A percentile compares a stretch with the other conserved stretches of the same genome.
Evolutionary conservation across 2,329 filamentous ascomycete genomes (phyloP).

Genomic region (Bipolaris oryzae): DNA sequence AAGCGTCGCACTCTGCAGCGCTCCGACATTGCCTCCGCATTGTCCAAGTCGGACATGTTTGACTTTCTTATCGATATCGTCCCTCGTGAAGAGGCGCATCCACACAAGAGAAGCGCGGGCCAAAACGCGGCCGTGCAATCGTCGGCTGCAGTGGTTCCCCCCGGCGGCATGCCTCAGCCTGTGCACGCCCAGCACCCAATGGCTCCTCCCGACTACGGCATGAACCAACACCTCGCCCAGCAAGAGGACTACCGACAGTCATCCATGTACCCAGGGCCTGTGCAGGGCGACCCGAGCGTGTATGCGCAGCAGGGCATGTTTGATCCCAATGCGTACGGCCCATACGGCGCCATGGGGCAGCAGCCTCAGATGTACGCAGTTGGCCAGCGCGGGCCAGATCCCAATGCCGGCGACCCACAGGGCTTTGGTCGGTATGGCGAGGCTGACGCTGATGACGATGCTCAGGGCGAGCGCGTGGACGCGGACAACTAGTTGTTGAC

Average conservation of each 20-base stretch:
- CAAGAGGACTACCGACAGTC: slow-evolving; percentile 75
- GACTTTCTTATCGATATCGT: slow-evolving; percentile 99
- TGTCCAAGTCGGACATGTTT: slow-evolving; percentile 99
- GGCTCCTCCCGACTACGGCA: slow-evolving; percentile 63
- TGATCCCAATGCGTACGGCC: slow-evolving; percentile 80
- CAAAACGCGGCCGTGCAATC: slow-evolving; percentile 48
- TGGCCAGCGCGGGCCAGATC: slow-evolving; percentile 47
- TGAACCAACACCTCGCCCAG: slow-evolving; percentile 64
- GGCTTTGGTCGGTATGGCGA: slow-evolving; percentile 47
- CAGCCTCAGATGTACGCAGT: slow-evolving; percentile 65
- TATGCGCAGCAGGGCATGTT: slow-evolving; percentile 87
- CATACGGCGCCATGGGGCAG: slow-evolving; percentile 74
- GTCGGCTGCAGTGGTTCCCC: slow-evolving; percentile 49
- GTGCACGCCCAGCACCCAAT: slow-evolving; percentile 59
- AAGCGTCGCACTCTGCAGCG: slow-evolving; percentile 94
- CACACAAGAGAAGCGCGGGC: slow-evolving; percentile 70
- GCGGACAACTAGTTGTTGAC: slow-evolving; percentile 35
- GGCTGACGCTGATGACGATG: slow-evolving; percentile 49
- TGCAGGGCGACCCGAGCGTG: slow-evolving; percentile 72
- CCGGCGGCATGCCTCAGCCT: slow-evolving; percentile 49
- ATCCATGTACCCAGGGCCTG: slow-evolving; percentile 81
- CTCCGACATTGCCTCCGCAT: slow-evolving; percentile 92
- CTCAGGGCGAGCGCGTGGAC: slow-evolving; percentile 49
- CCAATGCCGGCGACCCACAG: slow-evolving; percentile 46
- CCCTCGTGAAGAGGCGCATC: slow-evolving; percentile 87